Evolutionary conservation across 352 stramenopile species (phyloP).

Genomic region (Phytopythium kandeliae): DNA sequence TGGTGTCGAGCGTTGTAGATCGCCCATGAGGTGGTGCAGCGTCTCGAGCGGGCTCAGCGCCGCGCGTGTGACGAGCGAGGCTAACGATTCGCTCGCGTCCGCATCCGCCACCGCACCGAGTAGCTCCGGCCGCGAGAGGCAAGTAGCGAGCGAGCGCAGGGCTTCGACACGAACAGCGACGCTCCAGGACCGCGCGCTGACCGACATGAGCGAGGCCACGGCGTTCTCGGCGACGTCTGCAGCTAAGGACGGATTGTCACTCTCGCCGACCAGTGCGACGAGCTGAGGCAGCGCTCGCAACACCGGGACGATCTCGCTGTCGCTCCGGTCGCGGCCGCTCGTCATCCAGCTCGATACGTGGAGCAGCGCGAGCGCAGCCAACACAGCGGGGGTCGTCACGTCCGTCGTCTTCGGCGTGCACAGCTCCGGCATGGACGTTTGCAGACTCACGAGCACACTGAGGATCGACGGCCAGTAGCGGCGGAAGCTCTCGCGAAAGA

Average conservation of each 20-base stretch:
- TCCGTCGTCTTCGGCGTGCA: constrained; percentile 12
- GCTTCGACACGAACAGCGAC: constrained; percentile 29
- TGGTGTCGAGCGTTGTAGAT: not conserved
- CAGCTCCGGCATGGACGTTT: constrained; percentile 5
- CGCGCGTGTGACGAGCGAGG: constrained; percentile 24
- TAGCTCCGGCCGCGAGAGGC: constrained; percentile 17
- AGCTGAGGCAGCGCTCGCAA: constrained; percentile 31
- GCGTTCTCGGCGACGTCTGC: constrained; percentile 11
- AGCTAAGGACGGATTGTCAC: not conserved
- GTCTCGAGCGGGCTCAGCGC: constrained; percentile 37
- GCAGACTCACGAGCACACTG: constrained; percentile 5
- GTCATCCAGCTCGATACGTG: constrained; percentile 37
- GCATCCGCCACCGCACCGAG: not conserved
- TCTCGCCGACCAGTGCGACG: constrained; percentile 10
- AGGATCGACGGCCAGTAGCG: constrained; percentile 4
- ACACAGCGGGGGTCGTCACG: constrained; percentile 12
- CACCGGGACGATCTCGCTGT: constrained; percentile 31
- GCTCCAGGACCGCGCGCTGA: constrained; percentile 23
- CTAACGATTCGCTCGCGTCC: constrained; percentile 9
- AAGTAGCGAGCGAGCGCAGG: constrained; percentile 30
- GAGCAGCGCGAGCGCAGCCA: constrained; percentile 35
- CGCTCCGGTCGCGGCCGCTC: constrained; percentile 15
- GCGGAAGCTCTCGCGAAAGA: constrained; percentile 4
- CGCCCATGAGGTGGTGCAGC: constrained; percentile 20
- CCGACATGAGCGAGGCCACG: constrained; percentile 27